Conservation (phyloP, 2,329 filamentous ascomycete species). For the Huntiella moniliformis region DNA sequence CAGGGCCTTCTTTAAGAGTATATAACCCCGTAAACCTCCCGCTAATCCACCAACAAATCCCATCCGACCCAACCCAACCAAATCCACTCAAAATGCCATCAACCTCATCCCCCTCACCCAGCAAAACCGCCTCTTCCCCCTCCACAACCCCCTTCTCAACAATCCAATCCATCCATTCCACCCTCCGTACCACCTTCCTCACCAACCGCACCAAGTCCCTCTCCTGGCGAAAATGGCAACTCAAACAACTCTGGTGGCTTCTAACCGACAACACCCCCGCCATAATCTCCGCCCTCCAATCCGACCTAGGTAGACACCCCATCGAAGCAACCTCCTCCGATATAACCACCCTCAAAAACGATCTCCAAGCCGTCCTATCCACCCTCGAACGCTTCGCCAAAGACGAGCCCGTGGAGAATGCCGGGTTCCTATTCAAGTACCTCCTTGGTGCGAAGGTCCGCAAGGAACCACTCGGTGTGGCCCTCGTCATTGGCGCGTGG, state of each 20-base stretch:
- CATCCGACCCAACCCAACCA: too few species aligned
- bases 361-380: constrained; percentile 20
- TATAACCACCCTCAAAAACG: constrained; percentile 17
- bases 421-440: constrained; percentile 16
- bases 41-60: too few species aligned
- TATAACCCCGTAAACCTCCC: too few species aligned
- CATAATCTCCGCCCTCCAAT: constrained; percentile 15
- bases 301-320: constrained; percentile 17
- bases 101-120: background rate
- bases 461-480: constrained; percentile 25
- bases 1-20: too few species aligned
- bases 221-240: constrained; percentile 21
- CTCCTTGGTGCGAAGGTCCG: constrained; percentile 19
- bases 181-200: constrained; percentile 14
- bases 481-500: constrained; percentile 27
- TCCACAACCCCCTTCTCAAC: background rate
- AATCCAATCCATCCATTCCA: background rate
- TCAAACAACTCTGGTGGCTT: constrained; percentile 21
- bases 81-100: background rate
- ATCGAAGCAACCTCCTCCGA: constrained; percentile 18
- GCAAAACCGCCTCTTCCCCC: background rate
- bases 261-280: constrained; percentile 18
- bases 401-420: constrained; percentile 17
- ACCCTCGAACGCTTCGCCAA: constrained; percentile 23
- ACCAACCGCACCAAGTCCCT: constrained; percentile 18